Conservation (phyloP, 129 eudicot species). For the Tagetes patula region DNA sequence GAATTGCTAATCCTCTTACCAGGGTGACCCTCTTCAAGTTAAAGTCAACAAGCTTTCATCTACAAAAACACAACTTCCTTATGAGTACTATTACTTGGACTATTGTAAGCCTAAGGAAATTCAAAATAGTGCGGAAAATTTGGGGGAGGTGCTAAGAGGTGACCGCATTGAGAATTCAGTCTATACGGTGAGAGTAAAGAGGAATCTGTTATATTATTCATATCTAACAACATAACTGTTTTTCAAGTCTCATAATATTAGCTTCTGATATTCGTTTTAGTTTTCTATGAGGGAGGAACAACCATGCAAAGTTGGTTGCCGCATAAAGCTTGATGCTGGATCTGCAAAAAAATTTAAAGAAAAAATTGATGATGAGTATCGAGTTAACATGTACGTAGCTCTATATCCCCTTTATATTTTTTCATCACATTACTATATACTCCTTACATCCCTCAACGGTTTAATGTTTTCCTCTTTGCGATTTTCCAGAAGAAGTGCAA, state of each 20-base stretch:
- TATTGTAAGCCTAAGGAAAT: slow-evolving; percentile 80
- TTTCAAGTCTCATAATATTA: neutral
- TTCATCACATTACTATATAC: neutral
- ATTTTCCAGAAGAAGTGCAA: neutral
- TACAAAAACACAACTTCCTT: slow-evolving; percentile 95
- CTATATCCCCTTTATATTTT: neutral
- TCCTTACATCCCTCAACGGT: neutral
- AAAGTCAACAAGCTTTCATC: slow-evolving; percentile 99
- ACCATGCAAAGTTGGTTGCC: slow-evolving; percentile 83
- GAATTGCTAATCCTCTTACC: slow-evolving; percentile 21
- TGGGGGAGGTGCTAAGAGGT: slow-evolving; percentile 97
- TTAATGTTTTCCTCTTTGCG: neutral
- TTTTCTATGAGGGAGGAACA: slow-evolving; percentile 83
- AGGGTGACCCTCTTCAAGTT: slow-evolving; percentile 94
- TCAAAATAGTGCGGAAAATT: slow-evolving; percentile 79
- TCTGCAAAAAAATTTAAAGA: slow-evolving; percentile 85
- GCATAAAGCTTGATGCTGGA: slow-evolving; percentile 58
- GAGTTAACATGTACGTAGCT: slow-evolving; percentile 76
- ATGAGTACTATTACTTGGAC: slow-evolving; percentile 86
- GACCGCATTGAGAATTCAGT: slow-evolving; percentile 97
- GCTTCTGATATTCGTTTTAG: slow-evolving; percentile 37
- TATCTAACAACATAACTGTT: neutral
- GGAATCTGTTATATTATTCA: slow-evolving; percentile 12
- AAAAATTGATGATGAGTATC: slow-evolving; percentile 89
- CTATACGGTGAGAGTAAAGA: slow-evolving; percentile 57